Base-by-base conservation (phyloP, 306 rosid genomes). In the Castanospermum australe region DNA sequence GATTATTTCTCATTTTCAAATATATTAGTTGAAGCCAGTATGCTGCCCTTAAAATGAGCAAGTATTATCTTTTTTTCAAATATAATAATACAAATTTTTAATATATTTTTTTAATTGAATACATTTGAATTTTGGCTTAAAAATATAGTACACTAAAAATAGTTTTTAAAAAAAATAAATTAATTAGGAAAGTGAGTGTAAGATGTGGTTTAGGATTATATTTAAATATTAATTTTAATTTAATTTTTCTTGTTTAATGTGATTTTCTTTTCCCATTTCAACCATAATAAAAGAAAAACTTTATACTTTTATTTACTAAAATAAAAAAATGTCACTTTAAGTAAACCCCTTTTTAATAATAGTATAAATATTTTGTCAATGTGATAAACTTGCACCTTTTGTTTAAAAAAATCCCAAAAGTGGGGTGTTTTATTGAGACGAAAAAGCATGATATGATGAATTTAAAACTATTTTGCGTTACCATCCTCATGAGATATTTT, bases 341-440 rank as follows among this genome's bases (percentile, higher is more conserved):
- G 35, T 50, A 32, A 33, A 6, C 12, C 18, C 18, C 12, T 12
- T 52, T 52, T 20, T 12, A 38, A 54, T 54, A 59, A 42, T 28
- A 42, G 24, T 32, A 38, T 39, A 35, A 20, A 51, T 22, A 47
- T 50, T 8, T 64, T 35, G 52, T 51, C 66, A 65, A 36, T 76
- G 66, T 6, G 41, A n/a, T 56, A 61, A 79, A 62, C 73, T 79
- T 79, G 57, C 51, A 63, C 73, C 60, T 28, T 28, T 51, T 22
- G 67, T 72, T 48, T 61, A 62, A 48, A 30, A 30, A 68, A 68
- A 69, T 69, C 36, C 28, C 45, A 14, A 54, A 21, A 25, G 36
- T 68, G 36, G 14, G 14, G 45, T n/a, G 33, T 15, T 76, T 79
- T 69, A 36, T 21, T 79, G 33, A 60, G 64, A 15, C 35, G 52